Percentiles rank a stretch among this genome's conserved stretches.
These are phyloP conservation scores for Bjerkandera adusta DNA, from an alignment of 1,284 basidiomycete genomes.

Conservation along the genomic window DNA sequence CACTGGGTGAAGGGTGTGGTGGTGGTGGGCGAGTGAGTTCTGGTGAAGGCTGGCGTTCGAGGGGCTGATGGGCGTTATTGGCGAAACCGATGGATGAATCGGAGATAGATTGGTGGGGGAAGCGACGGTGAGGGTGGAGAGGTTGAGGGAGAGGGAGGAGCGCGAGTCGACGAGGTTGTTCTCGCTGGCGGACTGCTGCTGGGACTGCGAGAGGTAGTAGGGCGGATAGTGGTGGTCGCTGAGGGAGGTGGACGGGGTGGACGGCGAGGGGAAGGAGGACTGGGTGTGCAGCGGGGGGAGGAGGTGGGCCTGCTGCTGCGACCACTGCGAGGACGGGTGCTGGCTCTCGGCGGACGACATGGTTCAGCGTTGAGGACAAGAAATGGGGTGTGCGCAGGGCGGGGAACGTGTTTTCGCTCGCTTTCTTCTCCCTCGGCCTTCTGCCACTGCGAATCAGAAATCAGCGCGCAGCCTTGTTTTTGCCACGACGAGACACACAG, in stretches of 20 bases:
- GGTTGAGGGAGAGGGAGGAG: slow-evolving; percentile 57
- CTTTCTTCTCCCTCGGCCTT: not conserved
- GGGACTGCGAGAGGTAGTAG: slow-evolving; percentile 27
- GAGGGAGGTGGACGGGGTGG: slow-evolving; percentile 32
- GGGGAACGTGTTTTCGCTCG: not conserved
- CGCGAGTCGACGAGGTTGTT: slow-evolving; percentile 24
- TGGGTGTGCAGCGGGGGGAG: slow-evolving; percentile 31
- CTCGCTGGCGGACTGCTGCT: slow-evolving; percentile 24
- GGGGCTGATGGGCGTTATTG: slow-evolving; percentile 59
- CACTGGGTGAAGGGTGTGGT: slow-evolving; percentile 27
- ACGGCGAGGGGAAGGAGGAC: slow-evolving; percentile 35
- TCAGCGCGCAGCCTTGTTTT: slow-evolving; percentile 18
- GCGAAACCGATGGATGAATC: slow-evolving; percentile 52
- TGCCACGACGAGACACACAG: not conserved
- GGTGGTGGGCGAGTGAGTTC: slow-evolving; percentile 23
- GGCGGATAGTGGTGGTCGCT: slow-evolving; percentile 31
- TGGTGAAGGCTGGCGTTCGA: slow-evolving; percentile 32
- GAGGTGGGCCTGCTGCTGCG: slow-evolving; percentile 30
- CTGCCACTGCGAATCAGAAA: slow-evolving; percentile 17
- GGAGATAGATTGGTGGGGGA: slow-evolving; percentile 64
- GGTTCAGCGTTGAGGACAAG: not conserved
- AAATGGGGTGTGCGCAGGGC: not conserved
- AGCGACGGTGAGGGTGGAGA: slow-evolving; percentile 59
- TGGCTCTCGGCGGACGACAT: slow-evolving; percentile 15
- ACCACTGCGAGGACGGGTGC: slow-evolving; percentile 31